Base-by-base conservation (phyloP, 306 rosid genomes). In the Acmispon strigosus region DNA sequence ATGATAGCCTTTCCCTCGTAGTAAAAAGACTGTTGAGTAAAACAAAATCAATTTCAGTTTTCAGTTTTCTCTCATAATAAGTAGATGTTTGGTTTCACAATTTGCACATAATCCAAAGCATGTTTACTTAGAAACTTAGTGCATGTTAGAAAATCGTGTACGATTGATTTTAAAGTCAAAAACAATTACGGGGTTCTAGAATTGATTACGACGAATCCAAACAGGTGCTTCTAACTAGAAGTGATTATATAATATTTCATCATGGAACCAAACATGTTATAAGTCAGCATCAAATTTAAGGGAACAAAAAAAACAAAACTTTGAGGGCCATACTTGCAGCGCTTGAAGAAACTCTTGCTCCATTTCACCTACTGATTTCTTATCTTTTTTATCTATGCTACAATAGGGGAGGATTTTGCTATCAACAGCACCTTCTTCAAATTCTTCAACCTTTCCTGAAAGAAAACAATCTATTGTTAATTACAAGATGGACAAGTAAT, bases 261-360 rank as follows among this genome's bases (percentile, higher is more conserved):
- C 3, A 22, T 22, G 24, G 24, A 27, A 27, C 0, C 34, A 27
- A 27, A 27, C 5, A 27, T 4, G 5, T 8, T 32, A 32, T 6
- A 32, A 29, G 29, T 22, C 20, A 17, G 11, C 20, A 72, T 1
- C 43, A 66, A 51, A 78, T 1, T n/a, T 13, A 32, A 59, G 19
- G 19, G 10, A 17, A 4, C 4, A 27, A 27, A 27, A 27, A 59
- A 15, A 70, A 22, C 1, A n/a, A 34, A 69, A 39, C 5, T 32
- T 39, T 9, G 16, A 36, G 8, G 17, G 42, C 4, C 63, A 63
- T 74, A 93, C 97, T 75, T 94, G 98, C 42, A 94, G 78, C 32
- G 98, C 98, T 83, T 84, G 98, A 69, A 94, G 96, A 80, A 94
- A 94, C 0, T 94, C 98, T 84, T 89, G 97, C 76, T 94, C 98